Evolutionary conservation across 495 filamentous ascomycete species (phyloP).

Genomic region (Thozetella sp.): DNA sequence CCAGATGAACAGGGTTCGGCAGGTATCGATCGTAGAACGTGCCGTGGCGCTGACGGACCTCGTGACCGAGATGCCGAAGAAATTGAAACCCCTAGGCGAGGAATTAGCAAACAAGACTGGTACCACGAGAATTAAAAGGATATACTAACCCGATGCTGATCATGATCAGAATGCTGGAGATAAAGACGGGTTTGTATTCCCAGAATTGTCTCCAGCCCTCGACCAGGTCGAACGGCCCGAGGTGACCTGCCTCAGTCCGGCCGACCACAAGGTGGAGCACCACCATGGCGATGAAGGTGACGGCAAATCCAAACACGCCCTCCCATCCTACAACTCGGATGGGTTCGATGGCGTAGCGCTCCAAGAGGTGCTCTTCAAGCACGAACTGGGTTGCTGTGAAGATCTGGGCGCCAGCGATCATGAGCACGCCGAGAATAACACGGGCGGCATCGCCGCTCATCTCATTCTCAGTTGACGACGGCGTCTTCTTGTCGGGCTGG

Average conservation of each 20-base stretch:
- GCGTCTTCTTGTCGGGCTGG: conserved; percentile 61
- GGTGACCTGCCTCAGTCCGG: conserved; percentile 67
- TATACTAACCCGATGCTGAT: conserved; percentile 84
- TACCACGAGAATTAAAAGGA: not conserved
- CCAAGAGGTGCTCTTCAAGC: conserved; percentile 90
- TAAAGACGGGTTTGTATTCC: conserved; percentile 64
- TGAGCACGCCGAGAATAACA: conserved; percentile 78
- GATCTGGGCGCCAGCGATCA: conserved; percentile 93
- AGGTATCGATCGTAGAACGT: conserved; percentile 94
- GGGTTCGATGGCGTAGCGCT: conserved; percentile 86
- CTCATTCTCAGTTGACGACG: conserved; percentile 18
- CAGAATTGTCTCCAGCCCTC: conserved; percentile 83
- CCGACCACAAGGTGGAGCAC: conserved; percentile 79
- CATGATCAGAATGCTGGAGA: conserved; percentile 89
- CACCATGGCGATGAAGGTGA: conserved; percentile 79
- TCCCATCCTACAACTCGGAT: conserved; percentile 96
- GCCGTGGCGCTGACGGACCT: conserved; percentile 86
- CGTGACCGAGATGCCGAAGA: conserved; percentile 94
- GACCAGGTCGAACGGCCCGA: conserved; percentile 86
- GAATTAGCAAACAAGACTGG: conserved; percentile 9
- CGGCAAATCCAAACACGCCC: conserved; percentile 86
- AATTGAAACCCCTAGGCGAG: conserved; percentile 84
- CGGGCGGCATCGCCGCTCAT: conserved; percentile 60
- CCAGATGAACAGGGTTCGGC: conserved; percentile 98
- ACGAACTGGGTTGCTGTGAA: conserved; percentile 98